These are phyloP conservation scores for Durusdinium trenchii DNA, from an alignment of 73 alveolate genomes.

Conservation along the genomic window DNA sequence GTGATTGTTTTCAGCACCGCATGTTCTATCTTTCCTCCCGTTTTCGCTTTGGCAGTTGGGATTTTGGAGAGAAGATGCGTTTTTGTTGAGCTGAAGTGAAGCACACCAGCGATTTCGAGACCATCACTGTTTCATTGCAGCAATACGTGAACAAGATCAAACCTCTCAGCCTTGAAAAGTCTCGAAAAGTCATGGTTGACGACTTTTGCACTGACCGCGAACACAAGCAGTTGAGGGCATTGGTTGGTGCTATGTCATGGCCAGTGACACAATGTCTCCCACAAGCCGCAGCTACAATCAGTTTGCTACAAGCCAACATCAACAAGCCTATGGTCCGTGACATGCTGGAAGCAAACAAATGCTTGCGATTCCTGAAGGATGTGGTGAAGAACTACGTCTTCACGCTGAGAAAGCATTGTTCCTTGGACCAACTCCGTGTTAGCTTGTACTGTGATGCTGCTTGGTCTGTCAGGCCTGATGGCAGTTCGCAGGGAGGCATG, in stretches of 20 bases:
- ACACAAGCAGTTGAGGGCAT: background rate
- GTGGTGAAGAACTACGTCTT: background rate
- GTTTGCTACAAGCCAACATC: background rate
- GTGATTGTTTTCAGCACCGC: background rate
- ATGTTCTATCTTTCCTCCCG: background rate
- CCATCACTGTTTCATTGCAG: background rate
- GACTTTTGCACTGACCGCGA: background rate
- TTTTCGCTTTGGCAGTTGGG: background rate
- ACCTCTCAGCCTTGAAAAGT: background rate
- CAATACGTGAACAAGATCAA: background rate
- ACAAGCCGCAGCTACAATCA: background rate
- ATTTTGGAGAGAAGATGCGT: background rate
- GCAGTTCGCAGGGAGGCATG: background rate
- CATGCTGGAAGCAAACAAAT: background rate
- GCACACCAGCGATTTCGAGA: background rate
- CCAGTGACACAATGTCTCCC: constrained; percentile 12
- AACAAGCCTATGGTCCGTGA: background rate
- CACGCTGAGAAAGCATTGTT: background rate
- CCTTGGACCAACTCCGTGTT: background rate
- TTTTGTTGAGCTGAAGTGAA: background rate
- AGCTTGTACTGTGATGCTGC: background rate
- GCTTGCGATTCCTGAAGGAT: background rate
- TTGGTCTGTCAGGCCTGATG: background rate
- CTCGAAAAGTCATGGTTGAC: background rate
- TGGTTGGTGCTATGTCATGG: background rate